phyloP scores from a whole-genome alignment of 305 asterid genomes.

The Fraxinus floribunda region DNA sequence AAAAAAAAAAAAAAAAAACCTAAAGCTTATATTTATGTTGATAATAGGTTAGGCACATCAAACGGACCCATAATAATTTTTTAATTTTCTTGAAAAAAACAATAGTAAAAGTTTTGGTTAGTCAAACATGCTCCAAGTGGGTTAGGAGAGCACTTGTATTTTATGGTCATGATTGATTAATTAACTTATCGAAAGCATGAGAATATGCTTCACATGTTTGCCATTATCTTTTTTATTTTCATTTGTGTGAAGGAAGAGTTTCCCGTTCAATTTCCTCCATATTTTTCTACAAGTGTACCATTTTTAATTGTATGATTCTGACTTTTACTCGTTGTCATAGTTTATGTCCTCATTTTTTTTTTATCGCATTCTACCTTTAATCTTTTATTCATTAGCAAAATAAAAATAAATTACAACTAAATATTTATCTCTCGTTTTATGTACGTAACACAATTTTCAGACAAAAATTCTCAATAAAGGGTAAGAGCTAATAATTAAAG shows the following conservation, averaged over 20 bases:
- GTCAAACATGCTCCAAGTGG: neutral
- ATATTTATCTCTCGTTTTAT: neutral
- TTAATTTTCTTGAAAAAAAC: neutral
- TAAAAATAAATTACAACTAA: no score
- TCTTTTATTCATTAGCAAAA: no score
- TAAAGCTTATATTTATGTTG: no score
- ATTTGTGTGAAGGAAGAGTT: neutral
- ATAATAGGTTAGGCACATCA: neutral
- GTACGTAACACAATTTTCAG: neutral
- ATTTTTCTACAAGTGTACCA: no score
- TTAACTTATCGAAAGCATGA: neutral
- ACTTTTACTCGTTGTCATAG: no score
- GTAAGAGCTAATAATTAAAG: neutral
- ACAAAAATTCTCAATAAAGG: neutral
- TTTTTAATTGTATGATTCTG: no score
- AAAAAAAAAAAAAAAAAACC: no score
- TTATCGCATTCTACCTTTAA: no score
- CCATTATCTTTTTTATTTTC: neutral
- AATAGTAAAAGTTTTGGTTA: neutral
- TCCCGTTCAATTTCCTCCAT: neutral
- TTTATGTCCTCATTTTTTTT: no score
- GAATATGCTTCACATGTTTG: neutral
- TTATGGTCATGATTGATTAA: slow-evolving; percentile 1
- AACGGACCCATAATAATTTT: neutral
- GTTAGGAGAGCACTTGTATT: slow-evolving; percentile 1